These are phyloP conservation scores for Royoungia palumana DNA, from an alignment of 768 basidiomycete species.

Conservation along the genomic window DNA sequence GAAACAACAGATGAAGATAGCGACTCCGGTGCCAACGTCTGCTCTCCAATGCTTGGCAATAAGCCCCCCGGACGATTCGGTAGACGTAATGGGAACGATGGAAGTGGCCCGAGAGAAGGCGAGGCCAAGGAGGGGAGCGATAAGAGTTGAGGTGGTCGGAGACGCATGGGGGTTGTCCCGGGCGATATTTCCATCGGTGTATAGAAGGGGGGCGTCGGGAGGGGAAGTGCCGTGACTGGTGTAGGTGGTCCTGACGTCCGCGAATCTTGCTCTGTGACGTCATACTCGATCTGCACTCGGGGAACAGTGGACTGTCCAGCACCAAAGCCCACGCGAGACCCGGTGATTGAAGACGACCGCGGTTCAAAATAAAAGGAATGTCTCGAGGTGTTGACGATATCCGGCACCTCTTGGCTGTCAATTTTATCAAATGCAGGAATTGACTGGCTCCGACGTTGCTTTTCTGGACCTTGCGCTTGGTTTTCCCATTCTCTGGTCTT, in stretches of 20 bases:
- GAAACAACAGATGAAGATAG: constrained; percentile 1
- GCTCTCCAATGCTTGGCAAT: constrained; percentile 17
- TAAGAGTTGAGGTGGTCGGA: constrained; percentile 4
- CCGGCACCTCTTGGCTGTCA: not conserved
- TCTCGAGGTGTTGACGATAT: not conserved
- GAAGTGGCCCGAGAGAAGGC: constrained; percentile 4
- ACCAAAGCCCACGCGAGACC: not conserved
- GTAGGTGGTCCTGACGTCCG: constrained; percentile 20
- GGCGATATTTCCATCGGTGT: constrained; percentile 25
- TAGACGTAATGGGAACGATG: constrained; percentile 17
- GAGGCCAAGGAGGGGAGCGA: constrained; percentile 4
- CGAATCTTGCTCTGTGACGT: constrained; percentile 19
- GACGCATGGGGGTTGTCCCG: constrained; percentile 10
- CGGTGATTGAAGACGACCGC: not conserved
- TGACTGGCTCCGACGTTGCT: constrained; percentile 18
- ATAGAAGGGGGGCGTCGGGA: constrained; percentile 25
- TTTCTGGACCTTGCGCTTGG: constrained; percentile 4
- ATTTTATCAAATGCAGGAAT: constrained; percentile 12
- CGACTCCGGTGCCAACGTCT: constrained; percentile 2
- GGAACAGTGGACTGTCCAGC: constrained; percentile 6
- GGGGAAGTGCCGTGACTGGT: constrained; percentile 20
- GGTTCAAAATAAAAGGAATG: constrained; percentile 9
- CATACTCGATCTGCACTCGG: constrained; percentile 22
- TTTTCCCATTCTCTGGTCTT: constrained; percentile 5
- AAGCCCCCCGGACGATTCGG: constrained; percentile 12